Percentiles rank a stretch among this genome's conserved stretches.
These are phyloP conservation scores for Imleria badia DNA, from an alignment of 768 basidiomycete genomes.

Conservation along the genomic window DNA sequence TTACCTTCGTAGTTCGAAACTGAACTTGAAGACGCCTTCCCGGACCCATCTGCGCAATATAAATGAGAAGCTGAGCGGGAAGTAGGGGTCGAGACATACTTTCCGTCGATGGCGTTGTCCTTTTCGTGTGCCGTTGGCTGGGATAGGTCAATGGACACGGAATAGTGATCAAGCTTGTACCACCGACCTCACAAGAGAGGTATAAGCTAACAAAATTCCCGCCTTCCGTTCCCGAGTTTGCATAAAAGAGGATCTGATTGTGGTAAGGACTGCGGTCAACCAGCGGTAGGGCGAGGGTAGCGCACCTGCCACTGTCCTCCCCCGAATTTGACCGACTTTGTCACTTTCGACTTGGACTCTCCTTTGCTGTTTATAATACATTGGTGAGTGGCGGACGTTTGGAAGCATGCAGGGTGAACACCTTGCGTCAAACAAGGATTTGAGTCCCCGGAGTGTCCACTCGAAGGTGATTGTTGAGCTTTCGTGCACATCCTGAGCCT, in stretches of 20 bases:
- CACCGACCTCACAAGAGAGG: constrained; percentile 75
- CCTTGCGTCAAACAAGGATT: constrained; percentile 72
- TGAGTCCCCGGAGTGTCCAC: constrained; percentile 75
- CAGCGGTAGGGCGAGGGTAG: neutral
- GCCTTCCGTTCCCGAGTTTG: constrained; percentile 71
- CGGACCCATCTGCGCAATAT: constrained; percentile 64
- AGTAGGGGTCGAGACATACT: constrained; percentile 34
- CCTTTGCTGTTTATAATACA: constrained; percentile 48
- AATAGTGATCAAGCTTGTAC: neutral
- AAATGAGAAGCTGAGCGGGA: neutral
- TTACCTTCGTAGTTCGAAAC: constrained; percentile 77
- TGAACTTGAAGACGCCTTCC: constrained; percentile 83
- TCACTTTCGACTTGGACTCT: constrained; percentile 75
- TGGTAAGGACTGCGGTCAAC: neutral
- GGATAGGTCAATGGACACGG: constrained; percentile 6
- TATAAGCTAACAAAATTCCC: constrained; percentile 71
- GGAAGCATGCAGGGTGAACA: constrained; percentile 12
- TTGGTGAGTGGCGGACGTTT: neutral
- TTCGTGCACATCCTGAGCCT: constrained; percentile 45
- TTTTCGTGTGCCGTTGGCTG: constrained; percentile 80
- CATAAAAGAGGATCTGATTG: constrained; percentile 73
- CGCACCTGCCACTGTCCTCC: constrained; percentile 72
- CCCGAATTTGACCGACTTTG: constrained; percentile 74
- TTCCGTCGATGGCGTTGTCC: constrained; percentile 61
- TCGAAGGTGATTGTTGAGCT: constrained; percentile 62